Base-by-base conservation (phyloP, 257 asterid species). In the Solanum raphanifolium region DNA sequence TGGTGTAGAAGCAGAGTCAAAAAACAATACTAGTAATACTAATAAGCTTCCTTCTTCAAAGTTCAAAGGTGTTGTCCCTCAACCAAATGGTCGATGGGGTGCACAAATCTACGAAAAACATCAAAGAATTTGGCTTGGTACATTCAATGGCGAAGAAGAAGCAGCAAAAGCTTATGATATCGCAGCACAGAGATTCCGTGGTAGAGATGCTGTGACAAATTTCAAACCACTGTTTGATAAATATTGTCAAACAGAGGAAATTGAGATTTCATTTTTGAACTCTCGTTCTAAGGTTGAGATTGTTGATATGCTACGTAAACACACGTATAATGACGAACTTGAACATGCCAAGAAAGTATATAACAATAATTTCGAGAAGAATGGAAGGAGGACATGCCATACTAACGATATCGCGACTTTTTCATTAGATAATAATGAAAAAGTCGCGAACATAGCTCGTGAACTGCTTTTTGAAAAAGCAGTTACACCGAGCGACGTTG, bases 31-130 rank as follows among this genome's bases (percentile, higher is more conserved):
- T 29, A 69, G 1, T 66, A 66, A 25, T 21, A 74, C n/a, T 25
- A 83, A 94, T 32, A 96, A 95, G 89, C 94, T 96, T 5, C 98
- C 96, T 0, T 96, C 98, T 1, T 96, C 99, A 1, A 88, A 90
- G 75, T 96, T 90, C 92, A 96, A 96, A 91, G 98, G 98, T 41
- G 98, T 96, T 0, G 99, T 96, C 11, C 99, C 99, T 4, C 99
- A 96, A 90, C 99, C 99, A 2, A 96, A 96, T 74, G 99, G 99
- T 10, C 74, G 99, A 76, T 96, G 99, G 99, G 99, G 98, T 5
- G 98, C 98, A 0, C 99, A 96, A 91, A 96, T 96, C 87, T 95
- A 94, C 89, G 98, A 94, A 68, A 97, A 95, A 87, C 98, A 95
- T 88, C 98, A 94, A 21, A 16, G 96, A 27, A 95, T 93, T 13